Percentiles rank a stretch among this genome's conserved stretches.
These are phyloP conservation scores for Solanum arcanum DNA, from an alignment of 257 asterid species.

Conservation along the genomic window DNA sequence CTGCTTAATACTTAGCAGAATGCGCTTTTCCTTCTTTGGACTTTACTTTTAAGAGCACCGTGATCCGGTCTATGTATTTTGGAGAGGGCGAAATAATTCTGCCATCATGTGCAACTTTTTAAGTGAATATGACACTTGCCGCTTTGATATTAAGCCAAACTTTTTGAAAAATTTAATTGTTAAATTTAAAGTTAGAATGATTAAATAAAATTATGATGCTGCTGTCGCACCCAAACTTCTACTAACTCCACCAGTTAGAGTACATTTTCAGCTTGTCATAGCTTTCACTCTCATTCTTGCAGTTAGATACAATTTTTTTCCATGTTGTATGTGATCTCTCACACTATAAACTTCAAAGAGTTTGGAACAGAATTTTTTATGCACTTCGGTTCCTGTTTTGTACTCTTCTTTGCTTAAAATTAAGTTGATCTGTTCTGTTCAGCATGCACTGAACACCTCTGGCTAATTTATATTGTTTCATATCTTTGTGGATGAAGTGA, in stretches of 20 bases:
- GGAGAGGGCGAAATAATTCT: neutral
- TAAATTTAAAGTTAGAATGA: neutral
- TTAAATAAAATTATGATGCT: neutral
- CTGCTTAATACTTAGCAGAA: neutral
- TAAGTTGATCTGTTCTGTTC: neutral
- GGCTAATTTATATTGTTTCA: neutral
- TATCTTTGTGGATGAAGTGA: slow-evolving; percentile 42
- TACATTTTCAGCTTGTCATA: neutral
- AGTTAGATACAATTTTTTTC: neutral
- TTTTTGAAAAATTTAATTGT: neutral
- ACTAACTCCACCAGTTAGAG: neutral
- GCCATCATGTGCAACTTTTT: neutral
- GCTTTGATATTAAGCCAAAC: neutral
- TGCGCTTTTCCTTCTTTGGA: neutral
- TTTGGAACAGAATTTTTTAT: neutral
- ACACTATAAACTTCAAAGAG: neutral
- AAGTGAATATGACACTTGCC: neutral
- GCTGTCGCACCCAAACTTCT: neutral
- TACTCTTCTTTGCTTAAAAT: neutral
- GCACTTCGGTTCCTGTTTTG: neutral
- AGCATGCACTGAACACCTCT: neutral
- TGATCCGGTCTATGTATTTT: neutral
- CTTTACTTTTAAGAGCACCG: neutral
- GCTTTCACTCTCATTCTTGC: neutral
- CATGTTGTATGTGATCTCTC: neutral